Evolutionary conservation across 768 basidiomycete genomes (phyloP).

Genomic region (Agrocybe chaxingu): DNA sequence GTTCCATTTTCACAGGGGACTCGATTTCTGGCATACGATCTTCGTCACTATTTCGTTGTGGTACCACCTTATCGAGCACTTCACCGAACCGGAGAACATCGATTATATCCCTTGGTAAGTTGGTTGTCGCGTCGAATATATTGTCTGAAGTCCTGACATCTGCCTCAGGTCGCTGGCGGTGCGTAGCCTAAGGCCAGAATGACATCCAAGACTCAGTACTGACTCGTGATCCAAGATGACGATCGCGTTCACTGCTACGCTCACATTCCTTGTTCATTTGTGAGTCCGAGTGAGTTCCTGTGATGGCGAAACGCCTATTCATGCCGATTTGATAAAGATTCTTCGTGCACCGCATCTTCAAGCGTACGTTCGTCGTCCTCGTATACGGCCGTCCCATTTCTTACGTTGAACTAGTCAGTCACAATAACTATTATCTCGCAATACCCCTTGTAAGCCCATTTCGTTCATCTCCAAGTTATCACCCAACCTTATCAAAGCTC

Average conservation of each 20-base stretch:
- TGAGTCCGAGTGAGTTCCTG: constrained; percentile 15
- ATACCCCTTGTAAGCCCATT: constrained; percentile 25
- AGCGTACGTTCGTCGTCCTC: constrained; percentile 23
- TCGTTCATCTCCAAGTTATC: background rate
- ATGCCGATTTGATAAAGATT: constrained; percentile 9
- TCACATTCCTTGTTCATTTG: constrained; percentile 53
- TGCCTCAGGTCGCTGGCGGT: constrained; percentile 35
- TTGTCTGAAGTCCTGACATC: background rate
- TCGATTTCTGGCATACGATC: constrained; percentile 37
- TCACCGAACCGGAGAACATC: constrained; percentile 32
- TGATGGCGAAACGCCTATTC: background rate
- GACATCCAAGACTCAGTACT: background rate
- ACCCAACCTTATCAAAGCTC: background rate
- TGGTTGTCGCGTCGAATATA: background rate
- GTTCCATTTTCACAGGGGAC: constrained; percentile 12
- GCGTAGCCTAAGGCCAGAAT: constrained; percentile 7
- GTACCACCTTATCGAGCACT: constrained; percentile 40
- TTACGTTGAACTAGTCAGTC: constrained; percentile 26
- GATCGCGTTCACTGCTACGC: constrained; percentile 35
- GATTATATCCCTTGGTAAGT: constrained; percentile 44
- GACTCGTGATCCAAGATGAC: constrained; percentile 17
- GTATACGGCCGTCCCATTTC: background rate
- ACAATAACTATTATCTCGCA: constrained; percentile 29
- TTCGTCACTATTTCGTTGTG: constrained; percentile 38
- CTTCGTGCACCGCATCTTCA: constrained; percentile 38